Conservation (phyloP, 306 rosid genomes). For the Dalbergia cultrata region DNA sequence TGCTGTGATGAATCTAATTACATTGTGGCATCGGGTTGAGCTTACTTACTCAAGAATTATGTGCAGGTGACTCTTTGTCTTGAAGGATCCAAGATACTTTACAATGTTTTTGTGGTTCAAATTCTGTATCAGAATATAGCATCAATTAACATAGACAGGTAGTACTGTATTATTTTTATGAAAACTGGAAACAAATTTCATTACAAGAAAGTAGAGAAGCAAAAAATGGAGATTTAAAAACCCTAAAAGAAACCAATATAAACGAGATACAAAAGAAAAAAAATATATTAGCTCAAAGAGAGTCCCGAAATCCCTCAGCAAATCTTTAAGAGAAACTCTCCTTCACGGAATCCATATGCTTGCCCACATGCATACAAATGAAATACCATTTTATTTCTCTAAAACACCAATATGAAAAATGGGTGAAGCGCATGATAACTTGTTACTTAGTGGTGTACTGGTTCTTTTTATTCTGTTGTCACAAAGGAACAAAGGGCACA, state of each 20-base stretch:
- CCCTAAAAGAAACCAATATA: not conserved
- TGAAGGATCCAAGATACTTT: slow-evolving; percentile 96
- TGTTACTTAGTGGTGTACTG: not conserved
- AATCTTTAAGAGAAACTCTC: not conserved
- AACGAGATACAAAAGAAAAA: not conserved
- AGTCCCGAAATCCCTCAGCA: not conserved
- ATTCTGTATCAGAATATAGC: slow-evolving; percentile 65
- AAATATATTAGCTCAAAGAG: not conserved
- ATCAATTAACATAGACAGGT: not conserved
- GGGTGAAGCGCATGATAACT: not conserved
- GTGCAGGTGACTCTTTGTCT: slow-evolving; percentile 97
- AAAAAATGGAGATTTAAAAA: not conserved
- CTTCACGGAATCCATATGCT: not conserved
- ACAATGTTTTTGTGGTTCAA: slow-evolving; percentile 99
- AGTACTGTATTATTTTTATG: not conserved
- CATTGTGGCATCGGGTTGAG: slow-evolving; percentile 26
- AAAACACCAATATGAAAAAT: not conserved
- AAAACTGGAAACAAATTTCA: not conserved
- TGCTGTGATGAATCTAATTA: slow-evolving; percentile 11
- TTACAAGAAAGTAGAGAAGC: not conserved
- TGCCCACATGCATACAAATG: not conserved
- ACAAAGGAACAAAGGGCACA: not conserved
- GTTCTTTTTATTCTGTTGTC: not conserved
- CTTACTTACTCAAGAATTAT: slow-evolving; percentile 91
- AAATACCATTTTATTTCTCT: slow-evolving; percentile 8